These are phyloP conservation scores for Paramecium sexaurelia DNA, from an alignment of 73 alveolate genomes.

Conservation along the genomic window DNA sequence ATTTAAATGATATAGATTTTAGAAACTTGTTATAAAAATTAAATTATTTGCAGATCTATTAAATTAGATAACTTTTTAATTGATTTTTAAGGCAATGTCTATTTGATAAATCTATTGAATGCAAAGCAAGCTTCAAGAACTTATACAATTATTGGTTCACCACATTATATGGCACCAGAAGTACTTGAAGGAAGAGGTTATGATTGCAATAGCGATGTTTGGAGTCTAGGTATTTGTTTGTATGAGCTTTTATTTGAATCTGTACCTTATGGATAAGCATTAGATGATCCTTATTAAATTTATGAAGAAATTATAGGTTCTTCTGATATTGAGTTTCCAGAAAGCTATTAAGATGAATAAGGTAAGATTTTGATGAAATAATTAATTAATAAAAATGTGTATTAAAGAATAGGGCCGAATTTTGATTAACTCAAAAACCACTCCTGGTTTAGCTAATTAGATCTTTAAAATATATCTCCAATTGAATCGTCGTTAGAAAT, in stretches of 20 bases:
- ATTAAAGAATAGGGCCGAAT: neutral
- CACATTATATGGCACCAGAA: slow-evolving; percentile 84
- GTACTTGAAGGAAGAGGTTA: slow-evolving; percentile 84
- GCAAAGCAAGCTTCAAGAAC: neutral
- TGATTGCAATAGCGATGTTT: slow-evolving; percentile 86
- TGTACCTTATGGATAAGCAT: neutral
- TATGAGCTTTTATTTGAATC: slow-evolving; percentile 72
- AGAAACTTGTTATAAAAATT: neutral
- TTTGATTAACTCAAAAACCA: slow-evolving; percentile 7
- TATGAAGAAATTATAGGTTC: neutral
- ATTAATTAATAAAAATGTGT: neutral
- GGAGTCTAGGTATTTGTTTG: slow-evolving; percentile 92
- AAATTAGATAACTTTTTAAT: neutral
- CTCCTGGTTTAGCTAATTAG: neutral
- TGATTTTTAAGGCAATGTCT: neutral
- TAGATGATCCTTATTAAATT: slow-evolving; percentile 9
- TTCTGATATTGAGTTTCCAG: neutral
- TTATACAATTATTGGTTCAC: neutral
- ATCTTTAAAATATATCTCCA: neutral
- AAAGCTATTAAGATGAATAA: neutral
- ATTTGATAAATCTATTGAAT: neutral
- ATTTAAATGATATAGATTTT: neutral
- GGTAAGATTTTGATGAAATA: neutral
- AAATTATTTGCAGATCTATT: neutral
- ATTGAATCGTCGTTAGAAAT: neutral